Conservation (phyloP, 352 stramenopile genomes). For the Phytophthora melonis region DNA sequence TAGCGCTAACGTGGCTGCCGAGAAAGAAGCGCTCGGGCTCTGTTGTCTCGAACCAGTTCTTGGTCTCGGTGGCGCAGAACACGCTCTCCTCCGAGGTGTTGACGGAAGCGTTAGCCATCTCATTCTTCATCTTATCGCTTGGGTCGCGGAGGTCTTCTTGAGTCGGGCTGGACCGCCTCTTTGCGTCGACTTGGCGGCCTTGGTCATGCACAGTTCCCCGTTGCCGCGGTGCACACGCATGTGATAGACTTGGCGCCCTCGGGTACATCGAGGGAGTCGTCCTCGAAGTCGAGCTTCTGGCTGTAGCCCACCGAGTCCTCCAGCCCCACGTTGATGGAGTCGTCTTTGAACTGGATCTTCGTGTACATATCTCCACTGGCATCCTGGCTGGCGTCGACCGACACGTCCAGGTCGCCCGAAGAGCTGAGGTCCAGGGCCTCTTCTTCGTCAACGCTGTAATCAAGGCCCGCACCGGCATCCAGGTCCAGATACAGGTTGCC, state of each 20-base stretch:
- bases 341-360: conserved; percentile 43
- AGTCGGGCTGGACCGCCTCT: conserved; percentile 25
- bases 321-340: conserved; percentile 49
- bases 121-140: conserved; percentile 32
- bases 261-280: conserved; percentile 54
- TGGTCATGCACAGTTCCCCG: conserved; percentile 64
- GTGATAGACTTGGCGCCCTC: conserved; percentile 53
- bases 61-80: conserved; percentile 51
- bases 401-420: conserved; percentile 35
- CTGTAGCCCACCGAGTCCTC: conserved; percentile 57
- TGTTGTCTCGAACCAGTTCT: conserved; percentile 52
- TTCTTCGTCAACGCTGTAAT: conserved; percentile 35
- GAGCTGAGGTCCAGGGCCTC: conserved; percentile 39
- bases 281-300: conserved; percentile 54
- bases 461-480: conserved; percentile 32
- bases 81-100: conserved; percentile 39
- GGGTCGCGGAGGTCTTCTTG: conserved; percentile 27
- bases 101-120: conserved; percentile 6
- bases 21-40: conserved; percentile 49
- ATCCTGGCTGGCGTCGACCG: conserved; percentile 37
- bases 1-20: conserved; percentile 51
- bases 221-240: conserved; percentile 59
- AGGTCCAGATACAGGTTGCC: conserved; percentile 41
- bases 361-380: conserved; percentile 40
- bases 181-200: conserved; percentile 31